Evolutionary conservation across 345 rosid genomes (phyloP).

Genomic region (Camelina neglecta): DNA sequence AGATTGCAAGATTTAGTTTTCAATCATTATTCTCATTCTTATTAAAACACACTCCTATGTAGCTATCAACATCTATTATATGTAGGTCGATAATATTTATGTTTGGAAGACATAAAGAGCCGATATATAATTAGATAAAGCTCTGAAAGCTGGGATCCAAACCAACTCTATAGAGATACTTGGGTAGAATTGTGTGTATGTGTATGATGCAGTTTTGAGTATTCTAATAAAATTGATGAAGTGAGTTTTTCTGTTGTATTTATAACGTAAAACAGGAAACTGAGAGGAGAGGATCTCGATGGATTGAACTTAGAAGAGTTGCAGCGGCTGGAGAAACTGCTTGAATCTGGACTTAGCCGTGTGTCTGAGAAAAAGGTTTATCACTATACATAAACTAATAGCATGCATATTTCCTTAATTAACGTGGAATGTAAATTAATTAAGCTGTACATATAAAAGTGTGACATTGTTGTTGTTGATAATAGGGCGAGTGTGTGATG

Average conservation of each 20-base stretch:
- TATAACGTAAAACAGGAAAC: slow-evolving; percentile 52
- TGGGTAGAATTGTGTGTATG: slow-evolving; percentile 31
- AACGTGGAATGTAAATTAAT: background rate
- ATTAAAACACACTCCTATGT: background rate
- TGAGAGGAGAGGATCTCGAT: slow-evolving; percentile 92
- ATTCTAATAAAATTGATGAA: background rate
- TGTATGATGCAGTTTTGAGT: background rate
- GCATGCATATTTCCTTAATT: background rate
- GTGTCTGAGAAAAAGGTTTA: slow-evolving; percentile 77
- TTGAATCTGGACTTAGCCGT: slow-evolving; percentile 75
- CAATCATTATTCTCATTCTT: background rate
- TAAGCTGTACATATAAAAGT: background rate
- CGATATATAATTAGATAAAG: background rate
- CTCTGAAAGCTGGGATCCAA: background rate
- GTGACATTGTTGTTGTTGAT: slow-evolving; percentile 12
- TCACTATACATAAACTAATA: background rate
- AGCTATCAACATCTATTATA: slow-evolving; percentile 3
- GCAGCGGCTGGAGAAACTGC: slow-evolving; percentile 72
- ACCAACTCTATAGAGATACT: background rate
- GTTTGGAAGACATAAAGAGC: background rate
- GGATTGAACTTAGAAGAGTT: slow-evolving; percentile 75
- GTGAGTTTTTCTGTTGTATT: background rate
- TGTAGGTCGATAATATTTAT: background rate
- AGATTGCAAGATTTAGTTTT: background rate
- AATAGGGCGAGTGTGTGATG: slow-evolving; percentile 75